Conservation (phyloP, 495 filamentous ascomycete genomes). For the Immersiella caudata region DNA sequence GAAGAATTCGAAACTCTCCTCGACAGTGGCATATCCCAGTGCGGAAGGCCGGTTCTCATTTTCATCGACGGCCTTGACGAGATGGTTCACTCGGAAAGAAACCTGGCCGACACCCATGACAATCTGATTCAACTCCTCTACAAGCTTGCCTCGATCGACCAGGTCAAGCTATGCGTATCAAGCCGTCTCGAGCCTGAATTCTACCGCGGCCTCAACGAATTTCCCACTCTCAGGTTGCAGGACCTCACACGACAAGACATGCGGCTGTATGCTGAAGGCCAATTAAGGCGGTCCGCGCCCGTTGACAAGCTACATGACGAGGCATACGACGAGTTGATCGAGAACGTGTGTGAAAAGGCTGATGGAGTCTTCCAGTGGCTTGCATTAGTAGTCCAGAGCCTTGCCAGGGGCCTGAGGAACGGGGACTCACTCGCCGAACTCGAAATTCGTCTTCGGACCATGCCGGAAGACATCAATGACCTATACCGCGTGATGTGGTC, state of each 20-base stretch:
- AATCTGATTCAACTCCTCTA: constrained; percentile 1
- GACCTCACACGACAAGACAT: constrained; percentile 41
- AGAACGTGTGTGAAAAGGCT: constrained; percentile 31
- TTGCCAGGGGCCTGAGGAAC: constrained; percentile 38
- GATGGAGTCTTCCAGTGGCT: constrained; percentile 50
- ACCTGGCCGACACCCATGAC: constrained; percentile 3
- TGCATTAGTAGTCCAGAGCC: constrained; percentile 35
- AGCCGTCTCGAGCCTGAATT: constrained; percentile 27
- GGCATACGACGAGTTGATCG: constrained; percentile 13
- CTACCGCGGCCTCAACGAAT: background rate
- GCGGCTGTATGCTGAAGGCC: constrained; percentile 28
- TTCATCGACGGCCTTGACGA: constrained; percentile 34
- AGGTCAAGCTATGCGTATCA: constrained; percentile 24
- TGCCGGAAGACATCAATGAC: constrained; percentile 35
- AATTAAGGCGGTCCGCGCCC: constrained; percentile 20
- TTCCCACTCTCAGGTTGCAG: constrained; percentile 31
- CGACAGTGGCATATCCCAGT: background rate
- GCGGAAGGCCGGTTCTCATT: constrained; percentile 23
- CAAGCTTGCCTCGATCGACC: constrained; percentile 16
- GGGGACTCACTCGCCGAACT: constrained; percentile 33
- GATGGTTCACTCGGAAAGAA: background rate
- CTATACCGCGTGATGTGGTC: constrained; percentile 35
- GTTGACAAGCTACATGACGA: background rate
- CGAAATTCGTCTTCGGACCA: constrained; percentile 22
- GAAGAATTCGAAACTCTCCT: constrained; percentile 22